Evolutionary conservation across 148 eudicot genomes (phyloP), one percentile per base, ranked within the genome.

Genomic region (Camellia lanceoleosa): DNA sequence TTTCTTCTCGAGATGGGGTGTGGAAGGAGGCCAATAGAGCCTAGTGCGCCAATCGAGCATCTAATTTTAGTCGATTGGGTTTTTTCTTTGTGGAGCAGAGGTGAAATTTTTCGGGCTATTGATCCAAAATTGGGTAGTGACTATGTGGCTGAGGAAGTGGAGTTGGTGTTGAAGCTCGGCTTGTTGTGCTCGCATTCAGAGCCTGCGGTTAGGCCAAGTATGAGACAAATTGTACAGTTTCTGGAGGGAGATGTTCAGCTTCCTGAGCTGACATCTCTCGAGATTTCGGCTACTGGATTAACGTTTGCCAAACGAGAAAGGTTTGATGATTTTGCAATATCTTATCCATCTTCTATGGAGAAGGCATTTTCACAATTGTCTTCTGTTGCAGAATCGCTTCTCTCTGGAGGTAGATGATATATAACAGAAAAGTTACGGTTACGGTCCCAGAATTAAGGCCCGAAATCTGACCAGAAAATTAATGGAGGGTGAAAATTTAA

Each of bases 101-200:
- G 68, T 5, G 59, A 79, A 1, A 47, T 79, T 44, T 5, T 69
- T 20, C 20, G 41, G 11, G 66, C 67, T 3, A 23, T 70, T 69
- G 81, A 79, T 79, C 20, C 54, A 2, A 70, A 79, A 5, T 59
- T 79, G 81, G 56, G 44, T 59, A 12, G 20, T 9, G 61, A 79
- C 0, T 79, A 56, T 79, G 81, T 69, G 15, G 44, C 7, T 12
- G 75, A 59, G 20, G 58, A 79, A 79, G 81, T 70, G 55, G 81
- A 79, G 68, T 70, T 89, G 68, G 86, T 70, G 0, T 68, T 89
- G 84, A 89, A 85, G 72, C 58, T 87, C 9, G 91, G 88, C 9
- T 70, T 89, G 82, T 41, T 89, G 2, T 89, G 91, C 63, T 69
- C 79, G 0, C 74, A 83, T 59, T 61, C 68, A 0, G 80, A 80